Evolutionary conservation across 116 monocot genomes (phyloP).

Genomic region (Dioscorea cayenensis): DNA sequence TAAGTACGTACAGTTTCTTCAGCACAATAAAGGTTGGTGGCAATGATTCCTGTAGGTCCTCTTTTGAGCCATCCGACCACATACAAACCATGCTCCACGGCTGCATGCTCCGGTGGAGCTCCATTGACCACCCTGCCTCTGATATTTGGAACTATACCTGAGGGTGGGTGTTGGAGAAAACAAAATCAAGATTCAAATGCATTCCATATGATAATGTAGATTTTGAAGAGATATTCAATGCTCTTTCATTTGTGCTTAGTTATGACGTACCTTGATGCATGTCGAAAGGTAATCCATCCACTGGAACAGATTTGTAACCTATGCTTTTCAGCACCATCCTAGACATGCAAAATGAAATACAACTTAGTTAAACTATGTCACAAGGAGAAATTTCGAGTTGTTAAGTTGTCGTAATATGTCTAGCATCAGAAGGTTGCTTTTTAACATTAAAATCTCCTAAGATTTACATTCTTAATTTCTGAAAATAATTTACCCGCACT

Average conservation of each 20-base stretch:
- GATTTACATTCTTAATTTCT: neutral
- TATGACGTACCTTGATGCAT: slow-evolving; percentile 47
- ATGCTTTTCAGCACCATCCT: slow-evolving; percentile 96
- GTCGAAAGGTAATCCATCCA: slow-evolving; percentile 83
- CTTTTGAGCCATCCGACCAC: slow-evolving; percentile 95
- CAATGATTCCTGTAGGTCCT: slow-evolving; percentile 96
- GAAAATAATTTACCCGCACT: slow-evolving; percentile 50
- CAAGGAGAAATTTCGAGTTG: too few species aligned
- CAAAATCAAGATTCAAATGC: neutral
- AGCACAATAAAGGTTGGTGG: slow-evolving; percentile 91
- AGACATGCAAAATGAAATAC: slow-evolving; percentile 13
- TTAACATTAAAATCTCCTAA: too few species aligned
- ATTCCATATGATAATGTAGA: neutral
- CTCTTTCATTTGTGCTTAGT: neutral
- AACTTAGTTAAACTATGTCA: neutral
- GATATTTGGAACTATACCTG: slow-evolving; percentile 88
- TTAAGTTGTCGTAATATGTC: too few species aligned
- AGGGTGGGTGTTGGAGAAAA: neutral
- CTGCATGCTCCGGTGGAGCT: slow-evolving; percentile 18
- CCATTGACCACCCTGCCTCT: slow-evolving; percentile 64
- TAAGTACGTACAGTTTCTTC: slow-evolving; percentile 81
- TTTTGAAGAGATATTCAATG: neutral
- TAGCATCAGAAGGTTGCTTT: too few species aligned
- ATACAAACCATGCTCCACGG: slow-evolving; percentile 67
- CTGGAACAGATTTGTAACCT: slow-evolving; percentile 90